Base-by-base conservation (phyloP, 371 early-diverging fungal genomes). In the Globomyces sp. region DNA sequence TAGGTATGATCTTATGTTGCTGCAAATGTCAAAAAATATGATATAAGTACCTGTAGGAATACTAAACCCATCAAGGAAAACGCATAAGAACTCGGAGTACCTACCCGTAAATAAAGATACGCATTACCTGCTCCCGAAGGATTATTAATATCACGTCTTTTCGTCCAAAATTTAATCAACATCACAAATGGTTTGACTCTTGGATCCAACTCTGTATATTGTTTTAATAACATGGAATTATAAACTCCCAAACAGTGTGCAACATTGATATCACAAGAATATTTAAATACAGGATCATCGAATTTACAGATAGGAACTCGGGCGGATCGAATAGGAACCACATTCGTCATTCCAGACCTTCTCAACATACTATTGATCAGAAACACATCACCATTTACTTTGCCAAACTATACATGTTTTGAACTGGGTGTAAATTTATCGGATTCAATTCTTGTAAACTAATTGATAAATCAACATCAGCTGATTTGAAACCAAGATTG, bases 121-220 rank as follows among this genome's bases (percentile, higher is more conserved):
- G 24, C 24, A 24, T 24, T 42, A 76, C 73, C 71, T 65, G 70
- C 72, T 11, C 47, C 71, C 2, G 75, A 43, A 4, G 79, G 60
- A 68, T 90, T 88, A 59, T 88, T 89, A 34, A 95, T 71, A 11
- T 81, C 76, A 13, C 94, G 78, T 57, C 76, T 79, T 64, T 81
- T 84, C 8, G 92, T 86, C 93, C 93, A 95, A 57, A 87, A 72
- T 68, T 93, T 95, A 57, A 95, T 77, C 34, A 89, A 74, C 84
- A 91, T 82, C 41, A 89, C 78, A 49, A 95, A 74, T 0, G 87
- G 88, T 24, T 88, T 77, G 4, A 92, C 90, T 11, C 93, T 84
- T 2, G 86, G 85, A 72, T 94, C 94, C 10, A 90, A 68, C 1
- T 74, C 74, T 13, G 90, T 83, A 74, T 92, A 95, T 0, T 88